Evolutionary conservation across 1,284 basidiomycete genomes (phyloP).

Genomic region (Pascua guehoae): DNA sequence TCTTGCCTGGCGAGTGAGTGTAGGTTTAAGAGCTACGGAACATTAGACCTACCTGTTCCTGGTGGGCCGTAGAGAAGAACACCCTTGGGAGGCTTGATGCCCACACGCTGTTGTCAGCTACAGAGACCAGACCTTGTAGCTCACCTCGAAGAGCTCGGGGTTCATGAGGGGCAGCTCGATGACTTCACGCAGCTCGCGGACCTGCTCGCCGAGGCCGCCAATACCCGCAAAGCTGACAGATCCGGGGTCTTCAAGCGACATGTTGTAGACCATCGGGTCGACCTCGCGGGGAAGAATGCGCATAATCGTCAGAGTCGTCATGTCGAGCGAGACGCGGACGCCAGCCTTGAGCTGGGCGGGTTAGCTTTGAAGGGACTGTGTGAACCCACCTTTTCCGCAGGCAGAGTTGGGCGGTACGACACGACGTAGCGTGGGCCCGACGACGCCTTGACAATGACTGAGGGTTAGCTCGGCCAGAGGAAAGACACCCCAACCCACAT

Average conservation of each 20-base stretch:
- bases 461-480: neutral
- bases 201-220: constrained; percentile 92
- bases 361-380: neutral
- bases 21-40: neutral
- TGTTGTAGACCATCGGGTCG: constrained; percentile 98
- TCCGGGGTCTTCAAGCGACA: constrained; percentile 97
- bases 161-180: constrained; percentile 95
- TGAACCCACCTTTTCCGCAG: constrained; percentile 65
- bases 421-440: constrained; percentile 98
- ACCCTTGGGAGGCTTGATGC: constrained; percentile 94
- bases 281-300: constrained; percentile 95
- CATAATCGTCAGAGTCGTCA: constrained; percentile 99
- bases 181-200: constrained; percentile 92
- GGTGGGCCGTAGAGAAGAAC: constrained; percentile 97
- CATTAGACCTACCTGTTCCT: constrained; percentile 65
- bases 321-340: constrained; percentile 94
- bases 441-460: constrained; percentile 98
- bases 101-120: constrained; percentile 62
- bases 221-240: constrained; percentile 95
- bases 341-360: constrained; percentile 72
- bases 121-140: neutral
- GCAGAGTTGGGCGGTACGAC: constrained; percentile 90
- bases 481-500: constrained; percentile 59
- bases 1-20: constrained; percentile 65
- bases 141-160: constrained; percentile 76